Evolutionary conservation across 2,329 filamentous ascomycete species (phyloP), one percentile per base, ranked within the genome.

Genomic region (Microdochium nivale): DNA sequence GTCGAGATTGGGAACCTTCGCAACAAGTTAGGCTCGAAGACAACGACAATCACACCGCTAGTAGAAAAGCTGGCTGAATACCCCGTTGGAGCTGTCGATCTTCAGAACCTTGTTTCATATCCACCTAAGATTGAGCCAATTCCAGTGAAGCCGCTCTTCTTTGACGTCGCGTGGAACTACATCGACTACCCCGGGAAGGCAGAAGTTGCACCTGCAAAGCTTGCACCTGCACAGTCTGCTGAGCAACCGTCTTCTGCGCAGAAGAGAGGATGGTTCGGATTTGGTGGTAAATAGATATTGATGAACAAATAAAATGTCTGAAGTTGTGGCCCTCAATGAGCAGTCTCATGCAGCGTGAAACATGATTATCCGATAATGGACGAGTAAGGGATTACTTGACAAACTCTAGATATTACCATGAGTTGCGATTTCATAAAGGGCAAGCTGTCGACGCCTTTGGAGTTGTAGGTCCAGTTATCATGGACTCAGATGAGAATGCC

Each of bases 151-250:
- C 94, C 94, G 25, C 77, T 97, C 32, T 97, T 97, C 76, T 81
- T 97, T 53, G 94, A 99, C 64, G 86, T 96, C 8, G 94, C 94
- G 10, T 99, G 90, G 88, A 97, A 97, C 66, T 97, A 96, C 66
- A 91, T 99, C 55, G 83, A 90, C 48, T 99, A 99, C 64, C 90
- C 91, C 0, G 84, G 83, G 32, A 82, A 82, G 59, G 59, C 68
- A 30, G 63, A 65, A 7, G 64, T 66, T 25, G 55, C 60, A 3
- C 58, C 65, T 13, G 58, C 58, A 3, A 59, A 63, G 37, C 54
- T 57, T 23, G 35, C 35, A 14, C 35, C 35, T 9, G 56, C 62
- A 44, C 52, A 61, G 43, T 67, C 64, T 53, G 61, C 71, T 52
- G 68, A 71, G 49, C 40, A 44, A 23, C 13, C 40, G 13, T 40